phyloP scores from a whole-genome alignment of 2,329 filamentous ascomycete species.

The Sclerotinia borealis region DNA sequence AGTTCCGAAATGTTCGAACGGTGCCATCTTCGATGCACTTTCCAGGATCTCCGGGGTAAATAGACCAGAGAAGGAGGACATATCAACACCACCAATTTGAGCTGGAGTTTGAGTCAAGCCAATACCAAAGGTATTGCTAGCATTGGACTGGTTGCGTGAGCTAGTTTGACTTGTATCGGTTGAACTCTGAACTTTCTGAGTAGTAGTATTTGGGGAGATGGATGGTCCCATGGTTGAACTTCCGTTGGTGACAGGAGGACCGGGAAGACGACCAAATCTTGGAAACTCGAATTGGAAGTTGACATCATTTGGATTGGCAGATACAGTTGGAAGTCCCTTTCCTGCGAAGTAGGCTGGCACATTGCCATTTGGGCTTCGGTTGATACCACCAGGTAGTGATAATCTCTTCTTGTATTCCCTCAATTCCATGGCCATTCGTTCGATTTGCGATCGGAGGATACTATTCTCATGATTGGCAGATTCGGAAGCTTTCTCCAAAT shows the following conservation, averaged over 20 bases:
- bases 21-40: slow-evolving; percentile 38
- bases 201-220: slow-evolving; percentile 19
- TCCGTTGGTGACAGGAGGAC: slow-evolving; percentile 32
- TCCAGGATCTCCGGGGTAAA: slow-evolving; percentile 53
- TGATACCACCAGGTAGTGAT: slow-evolving; percentile 43
- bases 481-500: slow-evolving; percentile 77
- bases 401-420: slow-evolving; percentile 87
- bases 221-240: slow-evolving; percentile 19
- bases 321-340: slow-evolving; percentile 43
- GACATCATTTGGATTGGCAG: slow-evolving; percentile 59
- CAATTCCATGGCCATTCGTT: slow-evolving; percentile 78
- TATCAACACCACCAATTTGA: slow-evolving; percentile 32
- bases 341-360: slow-evolving; percentile 33
- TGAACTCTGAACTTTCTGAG: slow-evolving; percentile 20
- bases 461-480: slow-evolving; percentile 80
- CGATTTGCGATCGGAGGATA: slow-evolving; percentile 77
- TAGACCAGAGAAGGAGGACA: slow-evolving; percentile 50
- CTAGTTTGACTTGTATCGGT: slow-evolving; percentile 24
- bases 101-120: slow-evolving; percentile 22
- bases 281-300: slow-evolving; percentile 96
- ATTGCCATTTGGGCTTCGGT: slow-evolving; percentile 19
- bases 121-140: slow-evolving; percentile 33
- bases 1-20: slow-evolving; percentile 38
- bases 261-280: slow-evolving; percentile 72
- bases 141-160: slow-evolving; percentile 24